Percentiles rank a stretch among this genome's conserved stretches.
These are phyloP conservation scores for Talaromyces piceae DNA, from an alignment of 2,329 filamentous ascomycete species.

Conservation along the genomic window DNA sequence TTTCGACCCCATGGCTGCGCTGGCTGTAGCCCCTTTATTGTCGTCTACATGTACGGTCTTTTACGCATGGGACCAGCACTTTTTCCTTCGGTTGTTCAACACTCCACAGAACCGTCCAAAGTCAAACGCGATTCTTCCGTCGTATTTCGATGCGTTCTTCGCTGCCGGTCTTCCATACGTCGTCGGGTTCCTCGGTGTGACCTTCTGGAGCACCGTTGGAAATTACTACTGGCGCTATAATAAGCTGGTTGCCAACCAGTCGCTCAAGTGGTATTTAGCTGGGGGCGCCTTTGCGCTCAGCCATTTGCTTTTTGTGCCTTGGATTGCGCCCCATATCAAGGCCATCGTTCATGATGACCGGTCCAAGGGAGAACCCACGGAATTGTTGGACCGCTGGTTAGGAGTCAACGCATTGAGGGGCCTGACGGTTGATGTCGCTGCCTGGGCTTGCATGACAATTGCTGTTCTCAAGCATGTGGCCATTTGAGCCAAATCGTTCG, in stretches of 20 bases:
- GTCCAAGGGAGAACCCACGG: neutral
- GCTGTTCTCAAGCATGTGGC: slow-evolving; percentile 3
- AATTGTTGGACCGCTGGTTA: slow-evolving; percentile 5
- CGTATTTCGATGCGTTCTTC: slow-evolving; percentile 41
- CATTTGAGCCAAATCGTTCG: neutral
- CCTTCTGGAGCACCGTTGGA: slow-evolving; percentile 5
- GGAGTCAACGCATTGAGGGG: slow-evolving; percentile 2
- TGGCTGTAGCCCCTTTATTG: slow-evolving; percentile 41
- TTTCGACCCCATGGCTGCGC: slow-evolving; percentile 10
- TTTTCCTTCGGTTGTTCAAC: slow-evolving; percentile 17
- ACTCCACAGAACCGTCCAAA: slow-evolving; percentile 13
- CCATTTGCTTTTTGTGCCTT: slow-evolving; percentile 9
- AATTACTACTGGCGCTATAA: slow-evolving; percentile 9
- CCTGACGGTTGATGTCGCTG: slow-evolving; percentile 8
- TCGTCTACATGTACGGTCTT: slow-evolving; percentile 43
- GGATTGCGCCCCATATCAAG: slow-evolving; percentile 2
- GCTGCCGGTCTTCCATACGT: slow-evolving; percentile 26
- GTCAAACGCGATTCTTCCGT: slow-evolving; percentile 30
- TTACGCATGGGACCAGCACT: slow-evolving; percentile 37
- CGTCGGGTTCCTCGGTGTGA: slow-evolving; percentile 25
- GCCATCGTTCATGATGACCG: slow-evolving; percentile 4
- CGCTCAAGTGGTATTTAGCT: slow-evolving; percentile 7
- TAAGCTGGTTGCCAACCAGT: slow-evolving; percentile 1
- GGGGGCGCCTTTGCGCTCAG: slow-evolving; percentile 2
- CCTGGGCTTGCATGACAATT: slow-evolving; percentile 5